These are phyloP conservation scores for Scedosporium dehoogii DNA, from an alignment of 2,329 filamentous ascomycete genomes.

Conservation along the genomic window DNA sequence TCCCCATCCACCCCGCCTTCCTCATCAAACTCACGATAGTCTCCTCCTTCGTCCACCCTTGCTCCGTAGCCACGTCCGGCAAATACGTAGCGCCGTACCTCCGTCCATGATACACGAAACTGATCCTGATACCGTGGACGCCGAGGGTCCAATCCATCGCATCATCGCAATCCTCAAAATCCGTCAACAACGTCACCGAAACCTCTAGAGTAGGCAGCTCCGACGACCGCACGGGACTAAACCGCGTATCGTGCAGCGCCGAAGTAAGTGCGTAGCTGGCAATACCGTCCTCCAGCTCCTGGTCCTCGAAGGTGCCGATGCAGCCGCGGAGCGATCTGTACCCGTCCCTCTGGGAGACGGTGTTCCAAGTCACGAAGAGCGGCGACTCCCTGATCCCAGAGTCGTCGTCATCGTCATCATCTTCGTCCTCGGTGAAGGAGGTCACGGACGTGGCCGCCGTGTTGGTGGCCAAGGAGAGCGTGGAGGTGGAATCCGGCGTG, in stretches of 20 bases:
- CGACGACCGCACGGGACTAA: conserved; percentile 40
- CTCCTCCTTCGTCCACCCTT: conserved; percentile 93
- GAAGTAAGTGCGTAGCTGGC: conserved; percentile 76
- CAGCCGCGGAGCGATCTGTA: conserved; percentile 73
- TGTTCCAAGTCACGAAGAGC: conserved; percentile 16
- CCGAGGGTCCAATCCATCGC: conserved; percentile 81
- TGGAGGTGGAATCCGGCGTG: conserved; percentile 25
- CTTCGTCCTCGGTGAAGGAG: conserved; percentile 62
- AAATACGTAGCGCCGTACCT: conserved; percentile 83
- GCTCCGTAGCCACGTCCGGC: conserved; percentile 82
- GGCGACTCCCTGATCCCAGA: conserved; percentile 45
- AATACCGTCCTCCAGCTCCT: conserved; percentile 64
- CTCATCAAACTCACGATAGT: conserved; percentile 81
- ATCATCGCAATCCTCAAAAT: conserved; percentile 68
- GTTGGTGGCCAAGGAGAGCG: conserved; percentile 23
- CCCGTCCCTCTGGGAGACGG: conserved; percentile 13
- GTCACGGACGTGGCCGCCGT: conserved; percentile 53
- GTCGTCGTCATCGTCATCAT: conserved; percentile 10
- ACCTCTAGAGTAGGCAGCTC: conserved; percentile 53
- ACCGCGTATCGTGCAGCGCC: conserved; percentile 54
- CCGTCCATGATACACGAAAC: conserved; percentile 63
- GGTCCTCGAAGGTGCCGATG: conserved; percentile 85
- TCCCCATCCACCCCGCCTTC: conserved; percentile 88
- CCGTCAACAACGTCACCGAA: conserved; percentile 71
- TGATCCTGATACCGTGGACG: conserved; percentile 76